Evolutionary conservation across 2,329 filamentous ascomycete genomes (phyloP), one percentile per base, ranked within the genome.

Genomic region (Colletotrichum liaoningense): DNA sequence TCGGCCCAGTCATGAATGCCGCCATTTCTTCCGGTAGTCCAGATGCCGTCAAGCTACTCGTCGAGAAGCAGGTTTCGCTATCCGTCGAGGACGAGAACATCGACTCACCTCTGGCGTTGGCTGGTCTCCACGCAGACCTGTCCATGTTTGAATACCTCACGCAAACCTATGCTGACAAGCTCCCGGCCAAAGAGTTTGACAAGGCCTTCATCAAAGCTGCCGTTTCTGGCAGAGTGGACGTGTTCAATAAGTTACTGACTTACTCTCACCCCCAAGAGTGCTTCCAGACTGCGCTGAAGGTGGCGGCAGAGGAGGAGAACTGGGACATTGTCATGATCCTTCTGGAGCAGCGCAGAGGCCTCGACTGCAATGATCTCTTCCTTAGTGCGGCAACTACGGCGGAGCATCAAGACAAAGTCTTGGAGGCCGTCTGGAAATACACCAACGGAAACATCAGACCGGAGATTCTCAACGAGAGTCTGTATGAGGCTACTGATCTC

Each of bases 121-220:
- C 84, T 9, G 84, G 83, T 1, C 74, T 80, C 14, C 75, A 84
- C 11, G 81, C 83, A 0, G 83, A 86, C 52, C 65, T 81, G 5
- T 78, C 82, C 2, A 85, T 85, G 79, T 83, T 86, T 52, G 80
- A 84, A 11, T 85, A 84, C 58, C 76, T 86, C 1, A 79, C 85
- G 16, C 75, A 82, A 11, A 79, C 81, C n/a, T 86, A 84, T 65
- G 79, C 81, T 0, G 80, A 83, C 11, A 83, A 82, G 63, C 73
- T 86, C 0, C 82, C 83, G 1, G 69, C 79, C 3, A 76, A 81
- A 38, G 84, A 86, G 64, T 85, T 82, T 52, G 81, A 80, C 57
- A 83, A 80, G 35, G 84, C 84, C 0, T 76, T 86, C 3, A 75
- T 84, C 26, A 81, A 78, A n/a, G 81, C 84, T 5, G 84, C 84